A percentile compares a stretch with the other conserved stretches of the same genome.
These are phyloP conservation scores for Dictyophora rubrovolvata DNA, from an alignment of 768 basidiomycete species.

Conservation along the genomic window DNA sequence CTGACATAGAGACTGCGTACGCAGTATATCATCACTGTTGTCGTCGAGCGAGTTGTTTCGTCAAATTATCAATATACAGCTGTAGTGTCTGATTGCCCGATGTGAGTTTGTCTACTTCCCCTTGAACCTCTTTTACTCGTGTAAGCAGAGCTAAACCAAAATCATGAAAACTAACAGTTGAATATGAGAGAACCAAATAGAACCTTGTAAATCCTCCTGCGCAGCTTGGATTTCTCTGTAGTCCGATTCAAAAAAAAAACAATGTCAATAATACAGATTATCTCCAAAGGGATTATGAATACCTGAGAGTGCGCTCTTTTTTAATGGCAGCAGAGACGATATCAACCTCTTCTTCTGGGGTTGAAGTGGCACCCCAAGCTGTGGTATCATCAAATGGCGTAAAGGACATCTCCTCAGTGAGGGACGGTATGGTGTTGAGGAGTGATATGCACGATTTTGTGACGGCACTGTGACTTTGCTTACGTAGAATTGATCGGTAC, in stretches of 20 bases:
- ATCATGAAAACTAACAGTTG: background rate
- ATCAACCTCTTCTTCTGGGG: slow-evolving; percentile 35
- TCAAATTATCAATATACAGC: slow-evolving; percentile 84
- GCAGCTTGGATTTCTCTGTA: slow-evolving; percentile 63
- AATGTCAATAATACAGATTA: background rate
- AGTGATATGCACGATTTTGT: background rate
- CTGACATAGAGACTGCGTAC: background rate
- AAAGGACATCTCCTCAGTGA: background rate
- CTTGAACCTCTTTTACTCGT: slow-evolving; percentile 59
- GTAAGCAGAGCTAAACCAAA: slow-evolving; percentile 45
- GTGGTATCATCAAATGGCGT: slow-evolving; percentile 22
- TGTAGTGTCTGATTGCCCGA: slow-evolving; percentile 77
- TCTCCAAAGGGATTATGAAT: slow-evolving; percentile 16
- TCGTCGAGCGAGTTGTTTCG: slow-evolving; percentile 75
- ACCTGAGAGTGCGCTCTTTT: slow-evolving; percentile 77
- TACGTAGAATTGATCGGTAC: too few relatives aligned
- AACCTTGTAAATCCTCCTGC: slow-evolving; percentile 71
- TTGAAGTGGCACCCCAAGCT: slow-evolving; percentile 36
- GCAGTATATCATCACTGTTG: slow-evolving; percentile 18
- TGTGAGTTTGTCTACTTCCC: slow-evolving; percentile 68
- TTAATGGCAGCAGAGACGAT: slow-evolving; percentile 64
- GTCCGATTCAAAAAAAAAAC: background rate
- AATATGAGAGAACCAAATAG: slow-evolving; percentile 15
- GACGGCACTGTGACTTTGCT: background rate
- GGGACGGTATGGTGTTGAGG: background rate